Percentiles rank a stretch among this genome's conserved stretches.
phyloP scores from a whole-genome alignment of 2,329 filamentous ascomycete species.

The Phaeosphaeriaceae sp. region DNA sequence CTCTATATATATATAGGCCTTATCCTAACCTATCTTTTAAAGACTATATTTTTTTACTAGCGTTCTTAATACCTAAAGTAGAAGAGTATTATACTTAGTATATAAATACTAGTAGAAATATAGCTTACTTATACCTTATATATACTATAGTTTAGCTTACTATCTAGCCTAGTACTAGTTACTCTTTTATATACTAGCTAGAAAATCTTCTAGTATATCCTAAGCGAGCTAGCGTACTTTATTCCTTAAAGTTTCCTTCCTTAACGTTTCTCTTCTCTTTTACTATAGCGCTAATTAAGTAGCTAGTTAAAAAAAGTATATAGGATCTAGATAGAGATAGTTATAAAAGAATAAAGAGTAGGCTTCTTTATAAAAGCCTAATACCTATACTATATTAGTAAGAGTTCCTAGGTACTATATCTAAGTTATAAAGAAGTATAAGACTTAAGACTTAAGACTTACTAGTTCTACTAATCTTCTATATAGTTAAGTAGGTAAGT shows the following conservation, averaged over 20 bases:
- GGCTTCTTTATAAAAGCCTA: background rate
- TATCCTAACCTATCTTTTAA: constrained; percentile 15
- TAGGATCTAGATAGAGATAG: background rate
- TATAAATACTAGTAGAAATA: background rate
- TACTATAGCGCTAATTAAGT: background rate
- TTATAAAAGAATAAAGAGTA: background rate
- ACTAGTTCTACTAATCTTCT: constrained; percentile 2
- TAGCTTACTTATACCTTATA: too few relatives aligned
- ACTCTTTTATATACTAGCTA: too few relatives aligned
- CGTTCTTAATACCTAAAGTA: constrained; percentile 13
- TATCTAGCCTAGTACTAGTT: too few relatives aligned
- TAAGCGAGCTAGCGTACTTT: too few relatives aligned
- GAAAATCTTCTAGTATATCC: too few relatives aligned
- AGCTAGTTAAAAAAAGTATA: constrained; percentile 2
- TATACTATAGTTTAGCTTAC: too few relatives aligned
- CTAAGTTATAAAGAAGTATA: background rate
- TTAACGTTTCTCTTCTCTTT: background rate
- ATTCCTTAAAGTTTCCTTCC: too few relatives aligned
- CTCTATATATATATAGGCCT: constrained; percentile 22
- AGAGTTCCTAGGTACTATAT: background rate
- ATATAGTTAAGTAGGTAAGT: background rate
- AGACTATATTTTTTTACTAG: constrained; percentile 22
- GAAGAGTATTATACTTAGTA: background rate
- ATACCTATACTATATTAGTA: constrained; percentile 1
- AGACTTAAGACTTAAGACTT: background rate